Evolutionary conservation across 345 rosid species (phyloP).

Genomic region (Syzygium grande): DNA sequence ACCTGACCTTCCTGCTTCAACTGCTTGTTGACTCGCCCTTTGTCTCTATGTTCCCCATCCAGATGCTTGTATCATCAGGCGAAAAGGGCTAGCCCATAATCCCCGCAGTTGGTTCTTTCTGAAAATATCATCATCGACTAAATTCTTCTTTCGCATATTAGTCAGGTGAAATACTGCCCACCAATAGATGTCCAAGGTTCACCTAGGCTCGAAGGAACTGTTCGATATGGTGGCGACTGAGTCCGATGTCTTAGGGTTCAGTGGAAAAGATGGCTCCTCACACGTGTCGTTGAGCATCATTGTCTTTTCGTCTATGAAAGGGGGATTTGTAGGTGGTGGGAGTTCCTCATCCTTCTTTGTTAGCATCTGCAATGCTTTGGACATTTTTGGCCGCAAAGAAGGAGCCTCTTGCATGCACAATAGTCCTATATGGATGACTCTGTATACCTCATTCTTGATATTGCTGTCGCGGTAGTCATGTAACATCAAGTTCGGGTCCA

Average conservation of each 20-base stretch:
- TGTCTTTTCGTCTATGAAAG: constrained; percentile 72
- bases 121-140: neutral
- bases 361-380: constrained; percentile 66
- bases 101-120: neutral
- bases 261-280: constrained; percentile 26
- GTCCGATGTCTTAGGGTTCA: constrained; percentile 26
- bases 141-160: neutral
- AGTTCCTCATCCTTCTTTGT: constrained; percentile 58
- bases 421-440: constrained; percentile 70
- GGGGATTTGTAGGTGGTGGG: constrained; percentile 69
- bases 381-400: constrained; percentile 68
- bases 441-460: constrained; percentile 42
- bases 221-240: constrained; percentile 51
- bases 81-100: neutral
- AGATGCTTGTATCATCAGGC: no score
- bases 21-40: no score
- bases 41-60: no score
- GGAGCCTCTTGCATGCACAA: constrained; percentile 75
- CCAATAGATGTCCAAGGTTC: constrained; percentile 4
- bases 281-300: constrained; percentile 57
- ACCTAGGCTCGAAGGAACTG: constrained; percentile 75
- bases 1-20: no score
- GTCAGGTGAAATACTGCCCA: neutral
- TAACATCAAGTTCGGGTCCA: constrained; percentile 54
- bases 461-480: constrained; percentile 25